Evolutionary conservation across 441 rosid species (phyloP).

Genomic region (Corymbia calophylla): DNA sequence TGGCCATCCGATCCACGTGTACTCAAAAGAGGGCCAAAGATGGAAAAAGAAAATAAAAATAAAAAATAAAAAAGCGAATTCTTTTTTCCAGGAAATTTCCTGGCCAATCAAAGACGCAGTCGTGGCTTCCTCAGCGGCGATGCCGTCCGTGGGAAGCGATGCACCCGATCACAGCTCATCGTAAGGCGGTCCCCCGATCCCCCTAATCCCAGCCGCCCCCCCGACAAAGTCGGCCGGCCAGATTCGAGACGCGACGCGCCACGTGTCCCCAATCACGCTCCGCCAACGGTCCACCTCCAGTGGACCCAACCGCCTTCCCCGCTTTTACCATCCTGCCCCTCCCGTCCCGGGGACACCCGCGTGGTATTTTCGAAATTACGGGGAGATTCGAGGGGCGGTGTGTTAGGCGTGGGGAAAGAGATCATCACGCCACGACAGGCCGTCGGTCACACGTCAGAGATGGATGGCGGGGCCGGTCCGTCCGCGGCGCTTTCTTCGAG

Average conservation of each 20-base stretch:
- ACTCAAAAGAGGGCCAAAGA: not conserved
- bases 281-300: not conserved
- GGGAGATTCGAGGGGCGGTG: not conserved
- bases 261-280: not conserved
- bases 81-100: not conserved
- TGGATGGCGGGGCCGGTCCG: not conserved
- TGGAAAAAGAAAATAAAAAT: not conserved
- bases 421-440: not conserved
- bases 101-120: not conserved
- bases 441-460: not conserved
- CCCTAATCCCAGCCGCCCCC: slow-evolving; percentile 19
- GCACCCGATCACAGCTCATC: slow-evolving; percentile 22
- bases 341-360: fast-evolving
- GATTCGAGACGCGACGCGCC: not conserved
- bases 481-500: not conserved
- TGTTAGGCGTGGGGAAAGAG: not conserved
- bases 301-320: not conserved
- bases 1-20: not conserved
- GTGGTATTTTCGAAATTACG: not conserved
- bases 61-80: not conserved
- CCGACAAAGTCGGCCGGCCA: not conserved
- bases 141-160: slow-evolving; percentile 40
- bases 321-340: not conserved
- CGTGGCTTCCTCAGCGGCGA: slow-evolving; percentile 21
- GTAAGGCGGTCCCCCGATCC: slow-evolving; percentile 3